Evolutionary conservation across 2,329 filamentous ascomycete species (phyloP).

Genomic region (Arthrocladium fulminans): DNA sequence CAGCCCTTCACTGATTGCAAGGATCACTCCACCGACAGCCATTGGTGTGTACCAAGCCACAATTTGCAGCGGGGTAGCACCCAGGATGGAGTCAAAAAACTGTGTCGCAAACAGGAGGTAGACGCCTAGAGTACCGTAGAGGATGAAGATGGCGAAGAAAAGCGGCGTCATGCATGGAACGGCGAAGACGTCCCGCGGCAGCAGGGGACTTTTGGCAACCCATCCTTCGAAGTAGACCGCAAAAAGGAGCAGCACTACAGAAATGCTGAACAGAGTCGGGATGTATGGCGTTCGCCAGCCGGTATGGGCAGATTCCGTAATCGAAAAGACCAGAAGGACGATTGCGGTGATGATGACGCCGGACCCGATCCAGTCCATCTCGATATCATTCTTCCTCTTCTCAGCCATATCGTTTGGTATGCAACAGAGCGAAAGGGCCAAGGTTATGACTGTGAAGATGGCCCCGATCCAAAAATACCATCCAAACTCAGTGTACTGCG

Average conservation of each 20-base stretch:
- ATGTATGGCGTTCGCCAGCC: slow-evolving; percentile 70
- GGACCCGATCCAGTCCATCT: slow-evolving; percentile 63
- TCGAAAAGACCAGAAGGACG: slow-evolving; percentile 62
- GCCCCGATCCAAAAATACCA: slow-evolving; percentile 63
- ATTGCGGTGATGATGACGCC: slow-evolving; percentile 55
- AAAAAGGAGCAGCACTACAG: slow-evolving; percentile 48
- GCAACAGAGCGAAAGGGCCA: slow-evolving; percentile 37
- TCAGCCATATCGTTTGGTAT: slow-evolving; percentile 42
- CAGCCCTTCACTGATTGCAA: slow-evolving; percentile 55
- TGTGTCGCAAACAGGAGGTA: slow-evolving; percentile 62
- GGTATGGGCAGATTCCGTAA: slow-evolving; percentile 64
- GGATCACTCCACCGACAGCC: slow-evolving; percentile 57
- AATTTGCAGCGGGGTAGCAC: slow-evolving; percentile 51
- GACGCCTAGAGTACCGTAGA: slow-evolving; percentile 60
- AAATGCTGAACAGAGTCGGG: slow-evolving; percentile 54
- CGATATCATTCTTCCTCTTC: slow-evolving; percentile 31
- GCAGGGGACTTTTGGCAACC: slow-evolving; percentile 57
- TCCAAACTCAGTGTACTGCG: slow-evolving; percentile 48
- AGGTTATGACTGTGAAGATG: slow-evolving; percentile 42
- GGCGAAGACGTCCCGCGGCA: slow-evolving; percentile 60
- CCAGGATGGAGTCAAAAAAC: slow-evolving; percentile 57
- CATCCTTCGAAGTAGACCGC: slow-evolving; percentile 66
- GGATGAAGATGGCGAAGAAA: slow-evolving; percentile 52
- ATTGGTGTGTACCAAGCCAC: slow-evolving; percentile 63
- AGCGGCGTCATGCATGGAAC: slow-evolving; percentile 61